A percentile compares a stretch with the other conserved stretches of the same genome.
phyloP scores from a whole-genome alignment of 2,329 filamentous ascomycete species.

The Leptographium procerum region DNA sequence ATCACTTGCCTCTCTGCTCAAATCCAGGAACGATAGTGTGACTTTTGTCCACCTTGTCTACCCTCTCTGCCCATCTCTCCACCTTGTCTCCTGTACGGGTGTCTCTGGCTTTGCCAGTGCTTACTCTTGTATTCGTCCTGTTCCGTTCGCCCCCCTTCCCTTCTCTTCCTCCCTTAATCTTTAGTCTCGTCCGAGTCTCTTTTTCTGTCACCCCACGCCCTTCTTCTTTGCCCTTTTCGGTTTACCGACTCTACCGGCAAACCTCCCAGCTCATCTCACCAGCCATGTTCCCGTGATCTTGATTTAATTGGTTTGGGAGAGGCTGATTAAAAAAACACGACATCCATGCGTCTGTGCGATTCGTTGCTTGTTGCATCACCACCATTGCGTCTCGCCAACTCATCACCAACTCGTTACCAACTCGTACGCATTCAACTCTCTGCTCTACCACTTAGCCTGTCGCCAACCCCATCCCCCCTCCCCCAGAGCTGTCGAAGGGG shows the following conservation, averaged over 20 bases:
- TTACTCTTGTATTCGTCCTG: not conserved
- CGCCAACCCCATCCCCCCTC: not conserved
- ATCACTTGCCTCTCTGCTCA: not conserved
- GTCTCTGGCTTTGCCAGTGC: not conserved
- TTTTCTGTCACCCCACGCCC: not conserved
- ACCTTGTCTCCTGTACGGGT: not conserved
- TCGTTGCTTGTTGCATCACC: not conserved
- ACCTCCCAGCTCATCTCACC: constrained; percentile 8
- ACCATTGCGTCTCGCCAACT: not conserved
- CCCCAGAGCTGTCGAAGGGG: not conserved
- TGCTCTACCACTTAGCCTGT: not conserved
- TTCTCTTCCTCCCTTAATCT: not conserved
- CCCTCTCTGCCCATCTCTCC: not conserved
- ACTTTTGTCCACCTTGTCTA: not conserved
- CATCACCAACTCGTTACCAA: no score
- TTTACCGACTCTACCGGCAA: constrained; percentile 9
- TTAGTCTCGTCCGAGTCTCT: not conserved
- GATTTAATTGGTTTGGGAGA: constrained; percentile 20
- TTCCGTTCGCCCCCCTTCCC: not conserved
- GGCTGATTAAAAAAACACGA: constrained; percentile 11
- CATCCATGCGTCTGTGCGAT: not conserved
- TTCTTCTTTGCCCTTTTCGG: not conserved
- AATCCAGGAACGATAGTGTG: not conserved
- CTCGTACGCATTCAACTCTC: no score
- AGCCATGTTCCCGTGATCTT: constrained; percentile 23